A percentile compares a stretch with the other conserved stretches of the same genome.
Evolutionary conservation across 2,329 filamentous ascomycete genomes (phyloP).

Genomic region (Exophiala xenobiotica): DNA sequence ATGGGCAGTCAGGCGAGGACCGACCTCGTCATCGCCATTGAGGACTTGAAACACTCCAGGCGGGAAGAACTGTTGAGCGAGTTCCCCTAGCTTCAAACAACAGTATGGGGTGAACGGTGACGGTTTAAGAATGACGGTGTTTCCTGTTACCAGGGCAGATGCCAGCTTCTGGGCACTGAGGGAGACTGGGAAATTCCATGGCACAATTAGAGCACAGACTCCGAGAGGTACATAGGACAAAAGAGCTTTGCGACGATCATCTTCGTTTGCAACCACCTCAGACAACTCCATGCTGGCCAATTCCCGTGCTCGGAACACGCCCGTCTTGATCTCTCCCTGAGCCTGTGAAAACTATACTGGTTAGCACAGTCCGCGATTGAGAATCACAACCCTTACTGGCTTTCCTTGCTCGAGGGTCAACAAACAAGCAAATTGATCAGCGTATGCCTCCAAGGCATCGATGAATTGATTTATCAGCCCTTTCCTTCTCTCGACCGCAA

Average conservation of each 20-base stretch:
- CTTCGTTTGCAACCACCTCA: conserved; percentile 14
- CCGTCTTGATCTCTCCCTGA: conserved; percentile 3
- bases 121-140: conserved; percentile 58
- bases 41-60: conserved; percentile 61
- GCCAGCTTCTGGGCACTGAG: conserved; percentile 51
- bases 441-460: too few species aligned
- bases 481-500: too few species aligned
- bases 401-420: conserved; percentile 46
- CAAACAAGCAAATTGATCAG: too few species aligned
- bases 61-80: conserved; percentile 58
- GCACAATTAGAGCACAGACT: conserved; percentile 54
- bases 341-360: conserved; percentile 15
- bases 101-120: conserved; percentile 56
- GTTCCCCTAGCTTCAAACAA: conserved; percentile 58
- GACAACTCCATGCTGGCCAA: conserved; percentile 14
- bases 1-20: conserved; percentile 52
- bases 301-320: background rate
- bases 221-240: conserved; percentile 40
- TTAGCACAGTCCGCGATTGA: conserved; percentile 16
- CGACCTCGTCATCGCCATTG: conserved; percentile 60
- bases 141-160: conserved; percentile 52
- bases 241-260: conserved; percentile 34
- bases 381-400: conserved; percentile 28
- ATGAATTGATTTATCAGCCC: too few species aligned
- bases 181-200: conserved; percentile 56